Percentiles rank a stretch among this genome's conserved stretches.
These are phyloP conservation scores for Alternaria consortialis DNA, from an alignment of 2,329 filamentous ascomycete genomes.

Conservation along the genomic window DNA sequence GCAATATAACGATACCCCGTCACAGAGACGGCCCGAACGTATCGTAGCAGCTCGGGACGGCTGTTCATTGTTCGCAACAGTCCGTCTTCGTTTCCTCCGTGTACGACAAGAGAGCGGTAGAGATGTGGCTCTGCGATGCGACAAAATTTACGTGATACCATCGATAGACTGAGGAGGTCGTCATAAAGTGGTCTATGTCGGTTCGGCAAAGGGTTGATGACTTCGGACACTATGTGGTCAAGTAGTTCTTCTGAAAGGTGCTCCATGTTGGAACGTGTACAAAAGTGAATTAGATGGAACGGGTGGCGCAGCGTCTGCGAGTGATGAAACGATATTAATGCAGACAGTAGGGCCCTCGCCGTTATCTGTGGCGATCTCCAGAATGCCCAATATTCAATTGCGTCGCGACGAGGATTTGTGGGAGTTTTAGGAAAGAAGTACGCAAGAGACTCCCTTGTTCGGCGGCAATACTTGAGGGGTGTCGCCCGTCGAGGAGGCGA, in stretches of 20 bases:
- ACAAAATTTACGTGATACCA: slow-evolving; percentile 16
- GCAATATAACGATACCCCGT: neutral
- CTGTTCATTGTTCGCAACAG: neutral
- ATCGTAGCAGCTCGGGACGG: neutral
- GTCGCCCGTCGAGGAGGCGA: neutral
- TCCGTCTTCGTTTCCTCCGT: neutral
- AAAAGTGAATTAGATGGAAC: neutral
- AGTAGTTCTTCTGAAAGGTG: slow-evolving; percentile 18
- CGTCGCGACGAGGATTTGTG: neutral
- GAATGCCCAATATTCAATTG: neutral
- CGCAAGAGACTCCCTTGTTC: neutral
- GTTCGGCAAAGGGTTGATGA: slow-evolving; percentile 6
- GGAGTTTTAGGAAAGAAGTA: neutral
- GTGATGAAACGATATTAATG: neutral
- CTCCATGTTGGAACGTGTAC: slow-evolving; percentile 8
- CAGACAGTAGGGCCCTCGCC: too few relatives aligned
- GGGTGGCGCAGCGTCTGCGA: neutral
- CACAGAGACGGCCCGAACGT: slow-evolving; percentile 1
- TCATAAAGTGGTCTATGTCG: neutral
- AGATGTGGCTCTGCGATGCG: slow-evolving; percentile 17
- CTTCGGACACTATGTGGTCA: slow-evolving; percentile 15
- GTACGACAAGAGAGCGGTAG: slow-evolving; percentile 10
- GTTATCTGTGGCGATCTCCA: too few relatives aligned
- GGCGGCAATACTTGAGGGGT: neutral
- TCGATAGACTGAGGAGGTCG: slow-evolving; percentile 12